A percentile compares a stretch with the other conserved stretches of the same genome.
These are phyloP conservation scores for Brassica incana DNA, from an alignment of 345 rosid genomes.

Conservation along the genomic window DNA sequence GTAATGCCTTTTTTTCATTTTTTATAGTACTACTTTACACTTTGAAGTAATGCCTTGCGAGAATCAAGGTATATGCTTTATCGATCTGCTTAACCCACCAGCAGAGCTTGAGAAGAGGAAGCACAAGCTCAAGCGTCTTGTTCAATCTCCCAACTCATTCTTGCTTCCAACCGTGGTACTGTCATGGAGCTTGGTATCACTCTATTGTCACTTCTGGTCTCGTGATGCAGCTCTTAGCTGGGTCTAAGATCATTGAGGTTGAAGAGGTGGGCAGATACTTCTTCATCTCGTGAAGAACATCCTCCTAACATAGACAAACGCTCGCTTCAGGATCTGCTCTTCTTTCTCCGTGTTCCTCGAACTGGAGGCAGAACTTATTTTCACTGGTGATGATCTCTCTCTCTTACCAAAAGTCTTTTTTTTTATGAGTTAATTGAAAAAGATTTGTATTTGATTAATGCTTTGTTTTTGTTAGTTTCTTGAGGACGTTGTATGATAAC, in stretches of 20 bases:
- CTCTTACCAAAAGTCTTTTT: not conserved
- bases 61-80: too few relatives aligned
- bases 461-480: conserved; percentile 59
- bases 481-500: conserved; percentile 70
- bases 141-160: too few relatives aligned
- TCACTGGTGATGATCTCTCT: conserved; percentile 56
- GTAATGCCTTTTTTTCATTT: not conserved
- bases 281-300: conserved; percentile 49
- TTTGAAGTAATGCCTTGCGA: too few relatives aligned
- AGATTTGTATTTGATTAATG: not conserved
- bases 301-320: conserved; percentile 53
- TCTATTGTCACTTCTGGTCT: too few relatives aligned
- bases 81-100: too few relatives aligned
- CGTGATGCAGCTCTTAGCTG: too few relatives aligned
- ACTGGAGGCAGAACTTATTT: conserved; percentile 96
- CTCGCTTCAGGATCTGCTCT: conserved; percentile 49
- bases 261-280: conserved; percentile 61
- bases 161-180: too few relatives aligned
- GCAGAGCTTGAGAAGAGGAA: too few relatives aligned
- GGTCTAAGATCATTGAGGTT: conserved; percentile 3
- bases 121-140: too few relatives aligned
- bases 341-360: conserved; percentile 66
- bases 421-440: not conserved
- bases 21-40: not conserved
- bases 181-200: too few relatives aligned